These are phyloP conservation scores for Tolypocladium ovalisporum DNA, from an alignment of 2,329 filamentous ascomycete species.

Conservation along the genomic window DNA sequence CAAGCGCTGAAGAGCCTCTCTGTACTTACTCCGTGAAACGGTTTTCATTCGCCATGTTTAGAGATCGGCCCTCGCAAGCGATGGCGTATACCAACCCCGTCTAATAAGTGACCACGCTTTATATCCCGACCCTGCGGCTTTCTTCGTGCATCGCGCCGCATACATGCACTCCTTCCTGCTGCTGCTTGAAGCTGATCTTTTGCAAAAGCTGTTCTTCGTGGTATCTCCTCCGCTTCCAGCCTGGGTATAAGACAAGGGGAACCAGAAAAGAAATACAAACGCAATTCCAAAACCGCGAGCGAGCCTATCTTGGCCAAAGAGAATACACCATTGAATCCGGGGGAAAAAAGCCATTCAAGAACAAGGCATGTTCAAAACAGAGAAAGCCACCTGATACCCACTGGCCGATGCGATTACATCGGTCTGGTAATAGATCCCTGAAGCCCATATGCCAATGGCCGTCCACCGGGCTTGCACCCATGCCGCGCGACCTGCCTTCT, in stretches of 20 bases:
- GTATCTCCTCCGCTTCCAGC: conserved; percentile 12
- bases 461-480: not conserved
- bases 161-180: not conserved
- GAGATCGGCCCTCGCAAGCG: not conserved
- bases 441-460: not conserved
- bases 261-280: not conserved
- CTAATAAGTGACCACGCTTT: not conserved
- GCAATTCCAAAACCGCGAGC: not conserved
- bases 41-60: not conserved
- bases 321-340: not conserved
- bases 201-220: conserved; percentile 1
- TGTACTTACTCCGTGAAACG: not conserved
- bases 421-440: not conserved
- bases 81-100: not conserved
- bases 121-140: not conserved
- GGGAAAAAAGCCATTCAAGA: not conserved
- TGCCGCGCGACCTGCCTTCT: not conserved
- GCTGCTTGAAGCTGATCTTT: not conserved
- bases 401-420: not conserved
- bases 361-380: not conserved
- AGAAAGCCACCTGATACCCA: not conserved
- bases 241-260: conserved; percentile 6
- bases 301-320: not conserved
- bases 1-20: not conserved
- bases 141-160: not conserved